Conservation (phyloP, 2,329 filamentous ascomycete genomes). For the Talaromyces funiculosus region DNA sequence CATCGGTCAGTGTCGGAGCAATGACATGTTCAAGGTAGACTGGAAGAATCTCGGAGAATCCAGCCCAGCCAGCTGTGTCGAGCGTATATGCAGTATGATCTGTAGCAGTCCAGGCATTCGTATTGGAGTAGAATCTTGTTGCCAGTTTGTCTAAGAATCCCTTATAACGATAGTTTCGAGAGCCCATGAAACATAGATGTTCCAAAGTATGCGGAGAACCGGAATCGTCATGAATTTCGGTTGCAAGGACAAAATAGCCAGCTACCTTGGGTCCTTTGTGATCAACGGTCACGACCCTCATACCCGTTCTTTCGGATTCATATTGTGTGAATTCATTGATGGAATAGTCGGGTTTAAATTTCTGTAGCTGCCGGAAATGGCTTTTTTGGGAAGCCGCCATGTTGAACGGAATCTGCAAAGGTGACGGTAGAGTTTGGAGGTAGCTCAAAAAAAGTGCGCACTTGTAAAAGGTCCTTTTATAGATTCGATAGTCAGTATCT, state of each 20-base stretch:
- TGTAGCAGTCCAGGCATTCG: conserved; percentile 95
- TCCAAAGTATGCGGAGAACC: conserved; percentile 85
- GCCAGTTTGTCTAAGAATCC: conserved; percentile 91
- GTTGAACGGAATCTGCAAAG: conserved; percentile 20
- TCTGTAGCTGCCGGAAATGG: conserved; percentile 77
- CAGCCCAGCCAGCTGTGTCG: conserved; percentile 93
- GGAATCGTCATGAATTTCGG: conserved; percentile 95
- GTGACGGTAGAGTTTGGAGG: conserved; percentile 6
- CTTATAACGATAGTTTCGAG: conserved; percentile 89
- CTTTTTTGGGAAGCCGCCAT: conserved; percentile 50
- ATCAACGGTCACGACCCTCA: conserved; percentile 89
- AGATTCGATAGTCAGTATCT: background rate
- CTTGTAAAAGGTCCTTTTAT: conserved; percentile 6
- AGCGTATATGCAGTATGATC: conserved; percentile 96
- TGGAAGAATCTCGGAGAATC: conserved; percentile 88
- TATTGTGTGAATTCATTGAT: conserved; percentile 87
- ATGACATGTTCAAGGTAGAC: conserved; percentile 94
- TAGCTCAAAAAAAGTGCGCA: conserved; percentile 3
- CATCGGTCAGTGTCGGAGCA: conserved; percentile 84
- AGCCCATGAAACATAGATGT: conserved; percentile 82
- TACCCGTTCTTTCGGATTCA: conserved; percentile 88
- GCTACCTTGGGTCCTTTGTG: conserved; percentile 90
- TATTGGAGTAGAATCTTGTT: conserved; percentile 84
- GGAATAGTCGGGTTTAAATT: conserved; percentile 84
- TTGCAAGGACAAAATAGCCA: conserved; percentile 91